Base-by-base conservation (phyloP, 2,329 filamentous ascomycete genomes). In the Xylariaceae sp. region DNA sequence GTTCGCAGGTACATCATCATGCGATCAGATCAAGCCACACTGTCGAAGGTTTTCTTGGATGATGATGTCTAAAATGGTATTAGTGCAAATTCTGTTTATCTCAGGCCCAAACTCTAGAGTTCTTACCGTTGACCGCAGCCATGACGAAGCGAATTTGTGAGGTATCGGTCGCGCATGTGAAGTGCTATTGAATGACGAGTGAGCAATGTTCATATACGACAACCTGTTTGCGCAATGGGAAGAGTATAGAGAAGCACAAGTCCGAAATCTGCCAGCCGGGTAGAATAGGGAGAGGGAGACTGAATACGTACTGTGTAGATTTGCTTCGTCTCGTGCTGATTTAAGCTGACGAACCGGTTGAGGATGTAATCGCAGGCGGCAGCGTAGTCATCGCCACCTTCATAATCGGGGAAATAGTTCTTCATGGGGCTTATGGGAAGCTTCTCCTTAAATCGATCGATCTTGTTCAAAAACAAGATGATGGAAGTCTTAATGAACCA, bases 61-160 rank as follows among this genome's bases (percentile, higher is more conserved):
- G 77, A 99, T 99, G 73, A 99, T 99, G 77, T 99, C 94, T 96
- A 26, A 21, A 1, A 44, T 5, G 8, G 13, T 39, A 67, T 87
- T 75, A 85, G 76, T 52, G 59, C 18, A 1, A 45, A 9, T 30
- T 5, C 10, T 22, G 39, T 21, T n/a, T 9, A 41, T 12, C 19
- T 8, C 10, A 2, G 15, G 15, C 22, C 21, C n/a, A n/a, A 30
- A n/a, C 32, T 12, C 2, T 2, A 10, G 18, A 32, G 2, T 26
- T 71, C 86, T 68, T 81, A 96, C 92, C 92, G 76, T 99, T 99
- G 69, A 99, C 94, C 64, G 94, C 94, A 58, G 92, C 92, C 94
- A 99, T 99, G 75, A 99, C 94, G 80, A 99, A 97, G 70, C 94
- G 87, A 67, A 99, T 99, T 74, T 99, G 94, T 68, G 94, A 96